Base-by-base conservation (phyloP, 2,329 filamentous ascomycete species). In the Trichoderma koningii region DNA sequence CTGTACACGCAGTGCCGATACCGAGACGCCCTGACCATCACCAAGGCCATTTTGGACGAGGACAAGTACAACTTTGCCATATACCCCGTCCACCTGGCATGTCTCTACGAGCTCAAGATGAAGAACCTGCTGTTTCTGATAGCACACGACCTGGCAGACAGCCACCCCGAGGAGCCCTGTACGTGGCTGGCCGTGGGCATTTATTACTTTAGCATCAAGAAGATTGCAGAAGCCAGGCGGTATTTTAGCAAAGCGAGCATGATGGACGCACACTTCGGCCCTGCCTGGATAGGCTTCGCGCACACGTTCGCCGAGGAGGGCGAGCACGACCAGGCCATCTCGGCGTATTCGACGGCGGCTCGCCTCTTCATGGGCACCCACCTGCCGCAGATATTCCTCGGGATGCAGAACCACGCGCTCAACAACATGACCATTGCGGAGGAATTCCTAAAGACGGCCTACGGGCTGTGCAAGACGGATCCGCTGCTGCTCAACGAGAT, bases 161-260 rank as follows among this genome's bases (percentile, higher is more conserved):
- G 89, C 48, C 92, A 97, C 68, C 94, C 95, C 0, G 89, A 95
- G 66, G 93, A 98, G 76, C 89, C 95, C 0, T 92, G 90, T 75
- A 90, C 93, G 1, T 99, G 95, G 89, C 85, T 99, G 28, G 95
- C 95, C 0, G 94, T 99, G 12, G 95, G 93, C 12, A 89, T 93
- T 34, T 99, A 98, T 81, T 99, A 99, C 77, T 88, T 98, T 68
- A 84, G 89, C 17, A 97, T 93, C 61, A 87, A 88, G 70, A 93
- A 93, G 72, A 92, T 99, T 65, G 90, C 95, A 3, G 95, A 99
- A 78, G 93, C 96, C 10, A 88, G 95, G 12, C 88, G 94, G 45
- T 99, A 95, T 81, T 99, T 99, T 77, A 96, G 92, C 73, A 99
- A 99, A 78, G 91, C 96, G 5, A 96, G 92, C 69, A 90, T 98